phyloP scores from a whole-genome alignment of 257 asterid genomes.

The Solanum virginianum region DNA sequence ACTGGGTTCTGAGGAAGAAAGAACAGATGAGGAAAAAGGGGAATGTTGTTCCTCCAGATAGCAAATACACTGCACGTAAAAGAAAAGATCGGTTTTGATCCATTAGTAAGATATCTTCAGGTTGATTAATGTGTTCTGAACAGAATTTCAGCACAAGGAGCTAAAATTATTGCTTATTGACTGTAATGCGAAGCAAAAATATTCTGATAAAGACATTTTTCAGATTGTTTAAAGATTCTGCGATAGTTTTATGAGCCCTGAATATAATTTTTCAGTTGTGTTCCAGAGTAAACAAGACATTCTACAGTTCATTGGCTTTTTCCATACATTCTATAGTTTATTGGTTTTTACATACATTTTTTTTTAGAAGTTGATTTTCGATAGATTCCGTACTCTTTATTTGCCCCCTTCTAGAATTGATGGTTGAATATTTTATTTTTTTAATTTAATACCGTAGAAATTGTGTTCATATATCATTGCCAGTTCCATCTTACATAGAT shows the following conservation, averaged over 20 bases:
- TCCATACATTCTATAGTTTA: not conserved
- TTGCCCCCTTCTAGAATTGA: not conserved
- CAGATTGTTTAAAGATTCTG: not conserved
- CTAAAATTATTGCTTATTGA: not conserved
- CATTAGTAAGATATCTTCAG: not conserved
- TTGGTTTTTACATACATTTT: not conserved
- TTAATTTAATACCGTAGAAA: not conserved
- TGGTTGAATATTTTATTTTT: not conserved
- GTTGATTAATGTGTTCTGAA: not conserved
- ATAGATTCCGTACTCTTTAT: not conserved
- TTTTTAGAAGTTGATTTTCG: not conserved
- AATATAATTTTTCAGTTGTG: not conserved
- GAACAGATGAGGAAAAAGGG: slow-evolving; percentile 80
- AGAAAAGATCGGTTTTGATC: slow-evolving; percentile 63
- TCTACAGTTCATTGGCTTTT: not conserved
- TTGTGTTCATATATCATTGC: not conserved
- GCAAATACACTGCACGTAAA: slow-evolving; percentile 84
- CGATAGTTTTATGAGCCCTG: not conserved
- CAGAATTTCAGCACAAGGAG: not conserved
- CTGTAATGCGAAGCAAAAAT: not conserved
- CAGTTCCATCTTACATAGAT: not conserved
- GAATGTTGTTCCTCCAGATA: slow-evolving; percentile 53
- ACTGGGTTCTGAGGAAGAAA: slow-evolving; percentile 69
- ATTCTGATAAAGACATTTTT: not conserved
- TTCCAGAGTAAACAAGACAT: not conserved